These are phyloP conservation scores for Crepidotus variabilis DNA, from an alignment of 768 basidiomycete genomes.

Conservation along the genomic window DNA sequence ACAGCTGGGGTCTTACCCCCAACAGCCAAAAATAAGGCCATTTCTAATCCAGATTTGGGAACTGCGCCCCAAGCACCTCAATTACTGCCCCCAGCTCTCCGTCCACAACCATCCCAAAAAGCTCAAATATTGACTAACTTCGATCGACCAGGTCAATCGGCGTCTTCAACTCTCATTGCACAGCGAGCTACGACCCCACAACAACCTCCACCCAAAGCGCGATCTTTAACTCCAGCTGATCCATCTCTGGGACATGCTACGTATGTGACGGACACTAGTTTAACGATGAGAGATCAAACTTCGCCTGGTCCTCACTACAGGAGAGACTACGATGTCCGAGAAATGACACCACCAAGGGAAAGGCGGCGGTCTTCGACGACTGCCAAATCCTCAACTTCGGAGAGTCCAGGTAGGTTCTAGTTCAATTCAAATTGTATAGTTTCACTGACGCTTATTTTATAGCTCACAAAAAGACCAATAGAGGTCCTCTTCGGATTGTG, in stretches of 20 bases:
- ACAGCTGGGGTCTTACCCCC: too few species aligned
- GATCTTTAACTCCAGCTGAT: neutral
- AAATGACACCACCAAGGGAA: conserved; percentile 1
- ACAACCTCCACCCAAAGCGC: neutral
- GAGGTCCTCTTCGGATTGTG: conserved; percentile 40
- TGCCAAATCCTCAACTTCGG: conserved; percentile 9
- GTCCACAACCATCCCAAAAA: neutral
- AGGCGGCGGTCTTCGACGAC: conserved; percentile 6
- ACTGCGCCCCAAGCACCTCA: too few species aligned
- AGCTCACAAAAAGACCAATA: neutral
- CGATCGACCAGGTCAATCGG: neutral
- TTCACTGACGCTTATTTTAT: neutral
- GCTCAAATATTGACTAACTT: neutral
- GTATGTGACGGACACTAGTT: conserved; percentile 5
- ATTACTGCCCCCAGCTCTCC: too few species aligned
- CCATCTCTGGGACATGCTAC: neutral
- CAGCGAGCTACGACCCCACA: neutral
- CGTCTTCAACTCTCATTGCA: neutral
- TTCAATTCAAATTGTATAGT: neutral
- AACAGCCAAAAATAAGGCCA: too few species aligned
- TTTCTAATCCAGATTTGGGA: too few species aligned
- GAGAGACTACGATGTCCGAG: conserved; percentile 26
- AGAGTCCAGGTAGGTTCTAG: neutral
- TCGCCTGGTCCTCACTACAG: conserved; percentile 22
- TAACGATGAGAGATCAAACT: neutral